phyloP scores from a whole-genome alignment of 805 yeast genomes.

The Scheffersomyces coipomensis region DNA sequence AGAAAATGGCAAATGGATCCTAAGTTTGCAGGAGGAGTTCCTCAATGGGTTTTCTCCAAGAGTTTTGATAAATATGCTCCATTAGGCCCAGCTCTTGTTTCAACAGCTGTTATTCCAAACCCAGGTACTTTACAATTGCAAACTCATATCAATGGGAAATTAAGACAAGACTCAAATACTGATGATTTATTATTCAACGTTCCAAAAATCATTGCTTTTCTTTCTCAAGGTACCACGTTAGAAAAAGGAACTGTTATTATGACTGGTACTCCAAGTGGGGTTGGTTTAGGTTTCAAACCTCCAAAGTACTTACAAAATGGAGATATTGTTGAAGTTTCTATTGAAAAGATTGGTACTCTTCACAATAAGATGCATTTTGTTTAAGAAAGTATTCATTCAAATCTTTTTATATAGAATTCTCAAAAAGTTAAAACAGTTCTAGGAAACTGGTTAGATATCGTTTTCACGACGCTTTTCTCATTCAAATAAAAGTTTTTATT shows the following conservation, averaged over 20 bases:
- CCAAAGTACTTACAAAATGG: constrained; percentile 7
- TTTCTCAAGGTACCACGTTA: constrained; percentile 51
- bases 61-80: constrained; percentile 60
- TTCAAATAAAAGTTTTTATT: too few species aligned
- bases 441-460: too few species aligned
- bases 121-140: constrained; percentile 35
- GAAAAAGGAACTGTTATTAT: constrained; percentile 53
- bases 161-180: constrained; percentile 45
- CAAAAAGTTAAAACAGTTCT: too few species aligned
- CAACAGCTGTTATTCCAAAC: constrained; percentile 25
- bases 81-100: constrained; percentile 52
- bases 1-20: constrained; percentile 55
- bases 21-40: constrained; percentile 34
- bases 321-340: constrained; percentile 7
- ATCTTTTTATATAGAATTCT: too few species aligned
- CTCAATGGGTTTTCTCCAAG: constrained; percentile 53
- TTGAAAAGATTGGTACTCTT: constrained; percentile 8
- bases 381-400: too few species aligned
- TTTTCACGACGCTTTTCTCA: too few species aligned
- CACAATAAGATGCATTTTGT: constrained; percentile 5
- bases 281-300: constrained; percentile 39
- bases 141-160: constrained; percentile 47
- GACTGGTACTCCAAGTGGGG: constrained; percentile 60
- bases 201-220: constrained; percentile 41
- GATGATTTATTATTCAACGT: constrained; percentile 50